phyloP scores from a whole-genome alignment of 139 green algal genomes.

The Micractinium sp. region DNA sequence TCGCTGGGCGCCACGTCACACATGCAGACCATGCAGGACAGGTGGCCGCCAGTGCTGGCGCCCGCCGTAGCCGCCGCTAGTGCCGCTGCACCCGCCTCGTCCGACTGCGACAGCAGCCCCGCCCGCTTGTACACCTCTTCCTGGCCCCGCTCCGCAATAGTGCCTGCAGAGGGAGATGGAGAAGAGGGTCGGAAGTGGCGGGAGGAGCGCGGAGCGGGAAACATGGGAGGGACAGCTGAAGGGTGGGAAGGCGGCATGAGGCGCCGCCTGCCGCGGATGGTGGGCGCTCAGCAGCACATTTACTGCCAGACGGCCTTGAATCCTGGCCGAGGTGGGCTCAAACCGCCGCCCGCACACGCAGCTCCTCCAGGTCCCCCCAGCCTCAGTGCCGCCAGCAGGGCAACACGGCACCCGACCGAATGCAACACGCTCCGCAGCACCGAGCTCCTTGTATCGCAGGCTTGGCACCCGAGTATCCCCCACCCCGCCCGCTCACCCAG shows the following conservation, averaged over 20 bases:
- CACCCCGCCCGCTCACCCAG: constrained; percentile 3
- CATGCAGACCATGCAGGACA: constrained; percentile 72
- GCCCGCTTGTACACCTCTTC: constrained; percentile 55
- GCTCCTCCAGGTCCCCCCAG: no score
- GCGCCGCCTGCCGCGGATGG: neutral
- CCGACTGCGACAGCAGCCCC: constrained; percentile 37
- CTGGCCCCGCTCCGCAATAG: constrained; percentile 50
- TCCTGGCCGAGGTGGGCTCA: no score
- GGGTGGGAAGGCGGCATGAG: no score
- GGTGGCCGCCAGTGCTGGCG: neutral
- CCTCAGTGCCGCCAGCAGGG: no score
- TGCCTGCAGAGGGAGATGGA: constrained; percentile 25
- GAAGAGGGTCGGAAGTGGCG: neutral
- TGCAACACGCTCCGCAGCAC: neutral
- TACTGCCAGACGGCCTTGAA: neutral
- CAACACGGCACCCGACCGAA: no score
- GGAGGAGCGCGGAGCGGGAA: neutral
- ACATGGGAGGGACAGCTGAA: no score
- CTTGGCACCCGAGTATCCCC: neutral
- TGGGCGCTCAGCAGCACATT: neutral
- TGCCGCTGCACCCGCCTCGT: constrained; percentile 22
- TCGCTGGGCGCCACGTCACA: constrained; percentile 37
- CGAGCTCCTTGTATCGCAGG: neutral
- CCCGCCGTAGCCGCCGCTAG: neutral
- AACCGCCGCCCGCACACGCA: no score